Evolutionary conservation across 192 early-diverging fungal genomes (phyloP).

Genomic region (Backusella tarrabulga): DNA sequence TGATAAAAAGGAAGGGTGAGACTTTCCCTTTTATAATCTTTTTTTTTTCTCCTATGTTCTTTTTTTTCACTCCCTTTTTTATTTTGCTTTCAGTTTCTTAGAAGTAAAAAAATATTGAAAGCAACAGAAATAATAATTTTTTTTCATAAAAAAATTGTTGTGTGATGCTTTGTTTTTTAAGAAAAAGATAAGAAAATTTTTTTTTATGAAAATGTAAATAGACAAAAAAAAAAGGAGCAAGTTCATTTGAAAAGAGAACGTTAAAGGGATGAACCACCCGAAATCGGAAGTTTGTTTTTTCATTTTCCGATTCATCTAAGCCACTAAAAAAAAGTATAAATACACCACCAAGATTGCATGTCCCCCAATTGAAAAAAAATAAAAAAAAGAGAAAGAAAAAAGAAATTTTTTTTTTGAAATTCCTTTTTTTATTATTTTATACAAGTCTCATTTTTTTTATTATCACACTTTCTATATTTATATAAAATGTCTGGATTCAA

Average conservation of each 20-base stretch:
- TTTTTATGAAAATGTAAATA: background rate
- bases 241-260: background rate
- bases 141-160: background rate
- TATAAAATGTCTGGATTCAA: constrained; percentile 40
- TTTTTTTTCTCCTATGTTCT: constrained; percentile 18
- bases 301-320: constrained; percentile 16
- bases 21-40: background rate
- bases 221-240: background rate
- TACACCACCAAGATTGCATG: constrained; percentile 12
- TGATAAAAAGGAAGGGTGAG: constrained; percentile 4
- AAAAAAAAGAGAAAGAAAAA: constrained; percentile 9
- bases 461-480: constrained; percentile 7
- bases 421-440: constrained; percentile 8
- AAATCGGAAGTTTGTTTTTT: constrained; percentile 7
- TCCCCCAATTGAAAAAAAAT: constrained; percentile 1
- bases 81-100: background rate
- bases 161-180: background rate
- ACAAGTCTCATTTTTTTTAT: background rate
- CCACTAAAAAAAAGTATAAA: constrained; percentile 32
- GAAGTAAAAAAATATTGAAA: background rate
- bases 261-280: background rate
- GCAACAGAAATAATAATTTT: background rate
- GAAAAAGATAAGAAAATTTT: background rate
- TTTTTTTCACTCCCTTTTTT: constrained; percentile 12
- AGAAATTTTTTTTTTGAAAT: constrained; percentile 11